Base-by-base conservation (phyloP, 2,329 filamentous ascomycete species). In the Phyllosticta citribraziliensis region DNA sequence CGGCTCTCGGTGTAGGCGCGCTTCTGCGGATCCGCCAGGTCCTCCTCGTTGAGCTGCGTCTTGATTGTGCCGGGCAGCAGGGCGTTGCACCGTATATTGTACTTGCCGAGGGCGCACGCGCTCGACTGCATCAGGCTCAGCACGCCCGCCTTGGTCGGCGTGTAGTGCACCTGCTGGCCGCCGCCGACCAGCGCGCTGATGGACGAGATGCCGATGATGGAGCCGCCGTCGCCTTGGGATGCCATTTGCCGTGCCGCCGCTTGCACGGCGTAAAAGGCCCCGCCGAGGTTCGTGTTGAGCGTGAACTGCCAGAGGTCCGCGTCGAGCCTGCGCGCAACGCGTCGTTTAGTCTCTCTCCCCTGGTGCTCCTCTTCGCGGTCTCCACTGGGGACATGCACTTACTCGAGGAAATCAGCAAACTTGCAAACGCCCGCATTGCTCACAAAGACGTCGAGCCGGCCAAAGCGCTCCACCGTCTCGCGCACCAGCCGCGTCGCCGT, bases 401-500 rank as follows among this genome's bases (percentile, higher is more conserved):
- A 86, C 82, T 87, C 84, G 24, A 97, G 76, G 70, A 97, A 95
- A 66, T 95, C 89, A 62, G 88, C 87, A 74, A 97, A 97, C 65
- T 88, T 83, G 79, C 91, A 96, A 63, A 96, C 83, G 6, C 91
- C 91, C 3, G 91, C 91, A 76, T 96, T 96, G 72, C 86, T 89
- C 27, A 96, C 88, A 73, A 93, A 93, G 6, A 96, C 79, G 74
- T 82, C 77, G 50, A 81, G 62, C 47, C 76, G 70, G 14, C 80
- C 79, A 70, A 84, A 88, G 62, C 76, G 75, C 62, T 81, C 72
- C 1, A 92, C 86, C 0, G 88, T 86, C 65, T 81, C 79, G 12
- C 78, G 75, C 5, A 96, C 86, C 24, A 96, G 81, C 27, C 81
- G 76, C 52, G 80, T 76, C 9, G 88, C 89, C 0, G 90, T 92